Evolutionary conservation across 192 early-diverging fungal species (phyloP).

Genomic region (Umbelopsis vinacea): DNA sequence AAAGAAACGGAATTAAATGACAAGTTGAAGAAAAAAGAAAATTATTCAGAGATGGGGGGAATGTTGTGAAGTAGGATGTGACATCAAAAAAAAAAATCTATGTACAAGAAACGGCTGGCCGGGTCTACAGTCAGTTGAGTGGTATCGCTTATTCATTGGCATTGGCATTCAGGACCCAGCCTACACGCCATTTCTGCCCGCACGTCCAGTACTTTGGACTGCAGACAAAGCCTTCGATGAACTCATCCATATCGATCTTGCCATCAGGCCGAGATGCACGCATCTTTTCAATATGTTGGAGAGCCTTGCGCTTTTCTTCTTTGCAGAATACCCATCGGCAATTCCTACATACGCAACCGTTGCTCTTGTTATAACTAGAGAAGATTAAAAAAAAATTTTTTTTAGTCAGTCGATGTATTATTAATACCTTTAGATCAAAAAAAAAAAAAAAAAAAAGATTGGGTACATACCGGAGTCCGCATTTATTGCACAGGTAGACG

Average conservation of each 20-base stretch:
- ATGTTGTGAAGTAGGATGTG: neutral
- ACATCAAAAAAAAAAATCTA: neutral
- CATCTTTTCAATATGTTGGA: slow-evolving; percentile 43
- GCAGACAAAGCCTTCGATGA: slow-evolving; percentile 44
- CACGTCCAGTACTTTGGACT: slow-evolving; percentile 46
- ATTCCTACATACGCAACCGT: slow-evolving; percentile 39
- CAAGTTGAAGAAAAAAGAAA: neutral
- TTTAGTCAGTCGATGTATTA: neutral
- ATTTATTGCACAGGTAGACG: slow-evolving; percentile 47
- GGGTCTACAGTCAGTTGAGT: neutral
- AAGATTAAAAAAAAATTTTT: slow-evolving; percentile 19
- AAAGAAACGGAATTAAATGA: no score
- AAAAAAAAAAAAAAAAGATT: neutral
- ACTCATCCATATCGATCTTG: slow-evolving; percentile 34
- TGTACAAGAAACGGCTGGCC: neutral
- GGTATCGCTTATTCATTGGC: slow-evolving; percentile 20
- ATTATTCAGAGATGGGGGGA: neutral
- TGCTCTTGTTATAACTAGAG: slow-evolving; percentile 40
- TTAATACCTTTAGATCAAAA: neutral
- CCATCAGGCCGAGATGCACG: slow-evolving; percentile 35
- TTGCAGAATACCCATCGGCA: slow-evolving; percentile 49
- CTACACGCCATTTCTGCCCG: slow-evolving; percentile 43
- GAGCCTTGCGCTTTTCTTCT: slow-evolving; percentile 46
- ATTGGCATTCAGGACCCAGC: slow-evolving; percentile 40
- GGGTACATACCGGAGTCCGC: slow-evolving; percentile 35